phyloP scores from a whole-genome alignment of 768 basidiomycete genomes.

The Leccinum longicurvipes region DNA sequence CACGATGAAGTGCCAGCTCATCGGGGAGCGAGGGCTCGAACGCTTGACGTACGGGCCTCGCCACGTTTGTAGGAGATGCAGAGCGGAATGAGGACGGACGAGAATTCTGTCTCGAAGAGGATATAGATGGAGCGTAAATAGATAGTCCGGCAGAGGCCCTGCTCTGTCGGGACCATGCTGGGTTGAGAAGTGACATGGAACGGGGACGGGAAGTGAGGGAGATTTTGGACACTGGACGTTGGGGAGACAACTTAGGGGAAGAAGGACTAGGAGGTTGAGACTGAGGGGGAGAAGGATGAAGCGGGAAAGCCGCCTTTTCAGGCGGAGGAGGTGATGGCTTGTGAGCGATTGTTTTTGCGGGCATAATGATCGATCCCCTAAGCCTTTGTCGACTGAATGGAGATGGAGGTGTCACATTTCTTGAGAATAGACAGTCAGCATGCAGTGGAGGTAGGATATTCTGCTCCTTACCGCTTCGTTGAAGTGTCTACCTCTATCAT shows the following conservation, averaged over 20 bases:
- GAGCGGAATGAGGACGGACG: constrained; percentile 9
- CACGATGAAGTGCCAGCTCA: constrained; percentile 55
- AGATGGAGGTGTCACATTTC: constrained; percentile 9
- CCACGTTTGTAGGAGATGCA: constrained; percentile 30
- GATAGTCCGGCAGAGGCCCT: constrained; percentile 33
- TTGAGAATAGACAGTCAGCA: neutral
- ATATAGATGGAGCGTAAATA: constrained; percentile 36
- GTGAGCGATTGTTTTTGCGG: constrained; percentile 44
- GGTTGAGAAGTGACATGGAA: constrained; percentile 20
- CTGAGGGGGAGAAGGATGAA: constrained; percentile 33
- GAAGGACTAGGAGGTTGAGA: constrained; percentile 31
- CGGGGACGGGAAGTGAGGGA: constrained; percentile 16
- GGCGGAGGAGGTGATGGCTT: constrained; percentile 36
- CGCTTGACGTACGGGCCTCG: constrained; percentile 58
- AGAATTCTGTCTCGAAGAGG: constrained; percentile 6
- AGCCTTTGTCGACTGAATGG: constrained; percentile 44
- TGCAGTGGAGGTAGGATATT: neutral
- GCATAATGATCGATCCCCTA: constrained; percentile 48
- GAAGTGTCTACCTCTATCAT: constrained; percentile 4
- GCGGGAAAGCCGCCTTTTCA: constrained; percentile 39
- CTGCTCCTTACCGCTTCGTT: constrained; percentile 12
- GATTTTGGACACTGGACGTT: neutral
- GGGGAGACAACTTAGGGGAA: constrained; percentile 37
- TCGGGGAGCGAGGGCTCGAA: constrained; percentile 73
- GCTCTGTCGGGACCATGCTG: constrained; percentile 27